Evolutionary conservation across 2,329 filamentous ascomycete species (phyloP).

Genomic region (Monilinia fructicola): DNA sequence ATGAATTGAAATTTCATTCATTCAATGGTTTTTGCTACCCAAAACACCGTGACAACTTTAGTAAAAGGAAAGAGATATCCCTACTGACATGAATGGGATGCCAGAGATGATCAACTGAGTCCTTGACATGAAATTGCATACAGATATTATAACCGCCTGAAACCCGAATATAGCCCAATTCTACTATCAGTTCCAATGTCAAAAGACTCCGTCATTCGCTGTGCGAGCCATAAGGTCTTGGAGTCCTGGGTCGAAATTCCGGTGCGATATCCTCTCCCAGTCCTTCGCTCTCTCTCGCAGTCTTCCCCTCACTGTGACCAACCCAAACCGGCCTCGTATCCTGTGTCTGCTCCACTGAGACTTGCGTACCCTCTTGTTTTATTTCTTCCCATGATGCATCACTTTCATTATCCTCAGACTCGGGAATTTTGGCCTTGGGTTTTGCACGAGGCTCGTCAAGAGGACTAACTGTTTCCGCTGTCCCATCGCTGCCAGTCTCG

Average conservation of each 20-base stretch:
- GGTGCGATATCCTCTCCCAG: conserved; percentile 13
- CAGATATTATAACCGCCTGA: neutral
- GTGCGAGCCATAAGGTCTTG: conserved; percentile 14
- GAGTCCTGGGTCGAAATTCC: conserved; percentile 19
- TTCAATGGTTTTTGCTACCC: neutral
- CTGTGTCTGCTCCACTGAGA: neutral
- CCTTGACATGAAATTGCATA: neutral
- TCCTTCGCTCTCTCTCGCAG: neutral
- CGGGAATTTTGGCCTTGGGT: neutral
- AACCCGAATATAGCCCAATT: neutral
- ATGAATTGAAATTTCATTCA: neutral
- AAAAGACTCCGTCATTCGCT: neutral
- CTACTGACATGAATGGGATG: neutral
- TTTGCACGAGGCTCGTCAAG: neutral
- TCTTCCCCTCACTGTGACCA: neutral
- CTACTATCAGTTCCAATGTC: too few species aligned
- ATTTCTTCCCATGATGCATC: conserved; percentile 19
- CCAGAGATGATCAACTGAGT: too few species aligned
- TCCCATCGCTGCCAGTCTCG: conserved; percentile 3
- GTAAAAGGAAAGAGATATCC: neutral
- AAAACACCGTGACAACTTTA: neutral
- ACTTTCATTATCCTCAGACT: neutral
- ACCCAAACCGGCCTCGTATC: conserved; percentile 4
- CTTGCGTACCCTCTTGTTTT: neutral
- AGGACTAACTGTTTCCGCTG: neutral